Percentiles rank a stretch among this genome's conserved stretches.
phyloP scores from a whole-genome alignment of 768 basidiomycete genomes.

The Pseudohyphozyma bogoriensis region DNA sequence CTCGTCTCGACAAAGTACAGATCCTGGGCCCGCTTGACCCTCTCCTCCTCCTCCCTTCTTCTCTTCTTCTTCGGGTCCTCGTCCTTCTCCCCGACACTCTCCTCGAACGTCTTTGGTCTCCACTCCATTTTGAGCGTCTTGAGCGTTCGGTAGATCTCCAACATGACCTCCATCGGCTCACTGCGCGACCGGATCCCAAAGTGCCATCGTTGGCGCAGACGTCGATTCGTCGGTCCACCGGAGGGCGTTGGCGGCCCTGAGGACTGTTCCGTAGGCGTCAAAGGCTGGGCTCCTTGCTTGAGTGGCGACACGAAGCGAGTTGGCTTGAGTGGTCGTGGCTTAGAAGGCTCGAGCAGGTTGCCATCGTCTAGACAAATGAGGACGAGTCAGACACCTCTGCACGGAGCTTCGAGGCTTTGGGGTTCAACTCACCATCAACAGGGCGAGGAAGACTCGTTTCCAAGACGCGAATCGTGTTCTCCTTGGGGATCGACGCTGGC shows the following conservation, averaged over 20 bases:
- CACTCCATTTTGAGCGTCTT: conserved; percentile 91
- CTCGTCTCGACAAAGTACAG: conserved; percentile 93
- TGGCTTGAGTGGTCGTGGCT: conserved; percentile 7
- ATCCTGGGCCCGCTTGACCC: conserved; percentile 41
- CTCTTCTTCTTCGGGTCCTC: conserved; percentile 35
- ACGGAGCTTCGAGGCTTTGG: no score
- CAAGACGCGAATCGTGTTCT: conserved; percentile 38
- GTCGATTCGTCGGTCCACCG: conserved; percentile 51
- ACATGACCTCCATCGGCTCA: conserved; percentile 92
- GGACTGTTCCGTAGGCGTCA: conserved; percentile 19
- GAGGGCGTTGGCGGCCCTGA: conserved; percentile 20
- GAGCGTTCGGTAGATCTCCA: conserved; percentile 91
- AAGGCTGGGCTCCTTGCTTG: conserved; percentile 20
- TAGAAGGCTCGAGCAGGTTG: background rate
- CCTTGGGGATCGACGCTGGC: conserved; percentile 42
- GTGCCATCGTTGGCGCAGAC: conserved; percentile 82
- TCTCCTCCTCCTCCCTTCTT: conserved; percentile 35
- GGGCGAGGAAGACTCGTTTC: conserved; percentile 21
- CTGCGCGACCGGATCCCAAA: conserved; percentile 86
- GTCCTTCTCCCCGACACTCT: conserved; percentile 48
- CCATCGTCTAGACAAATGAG: no score
- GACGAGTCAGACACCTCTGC: no score
- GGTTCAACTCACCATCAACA: background rate
- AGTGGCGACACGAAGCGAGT: conserved; percentile 26
- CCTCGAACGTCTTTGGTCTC: conserved; percentile 67